Percentiles rank a stretch among this genome's conserved stretches.
These are phyloP conservation scores for Apophysomyces variabilis DNA, from an alignment of 371 early-diverging fungal species.

Conservation along the genomic window DNA sequence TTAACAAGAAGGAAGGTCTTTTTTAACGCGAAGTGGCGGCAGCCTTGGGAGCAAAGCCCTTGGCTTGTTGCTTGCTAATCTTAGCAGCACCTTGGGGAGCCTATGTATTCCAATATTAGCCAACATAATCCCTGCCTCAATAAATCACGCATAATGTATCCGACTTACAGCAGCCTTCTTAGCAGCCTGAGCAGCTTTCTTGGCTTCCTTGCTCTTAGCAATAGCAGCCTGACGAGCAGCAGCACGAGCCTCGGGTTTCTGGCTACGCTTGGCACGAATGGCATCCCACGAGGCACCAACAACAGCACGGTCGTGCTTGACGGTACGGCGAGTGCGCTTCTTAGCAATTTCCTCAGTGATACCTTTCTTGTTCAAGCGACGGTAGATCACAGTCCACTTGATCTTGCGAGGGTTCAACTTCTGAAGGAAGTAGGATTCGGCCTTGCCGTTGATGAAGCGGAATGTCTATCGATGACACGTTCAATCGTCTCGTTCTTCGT, in stretches of 20 bases:
- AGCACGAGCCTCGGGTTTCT: constrained; percentile 94
- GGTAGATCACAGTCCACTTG: constrained; percentile 96
- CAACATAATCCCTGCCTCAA: no score
- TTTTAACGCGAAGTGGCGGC: constrained; percentile 82
- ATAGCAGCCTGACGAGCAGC: constrained; percentile 90
- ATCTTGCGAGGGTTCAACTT: constrained; percentile 97
- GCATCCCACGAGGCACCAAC: constrained; percentile 95
- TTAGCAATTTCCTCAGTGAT: constrained; percentile 93
- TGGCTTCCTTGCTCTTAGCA: constrained; percentile 87
- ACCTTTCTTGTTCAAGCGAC: constrained; percentile 98
- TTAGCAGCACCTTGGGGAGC: constrained; percentile 37
- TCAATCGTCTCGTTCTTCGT: constrained; percentile 2
- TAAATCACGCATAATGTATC: not conserved
- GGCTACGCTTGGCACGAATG: constrained; percentile 94
- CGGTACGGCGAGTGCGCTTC: constrained; percentile 94
- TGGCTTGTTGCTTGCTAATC: constrained; percentile 81
- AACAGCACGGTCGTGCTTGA: constrained; percentile 96
- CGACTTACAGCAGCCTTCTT: constrained; percentile 61
- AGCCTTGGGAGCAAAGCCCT: constrained; percentile 80
- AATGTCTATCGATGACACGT: constrained; percentile 62
- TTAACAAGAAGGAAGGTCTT: not conserved
- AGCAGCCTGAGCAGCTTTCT: constrained; percentile 79
- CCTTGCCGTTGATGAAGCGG: constrained; percentile 96
- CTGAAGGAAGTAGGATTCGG: constrained; percentile 94
- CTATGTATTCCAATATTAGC: not conserved